A percentile compares a stretch with the other conserved stretches of the same genome.
Evolutionary conservation across 2,329 filamentous ascomycete species (phyloP).

Genomic region (Aspergillus tanneri): DNA sequence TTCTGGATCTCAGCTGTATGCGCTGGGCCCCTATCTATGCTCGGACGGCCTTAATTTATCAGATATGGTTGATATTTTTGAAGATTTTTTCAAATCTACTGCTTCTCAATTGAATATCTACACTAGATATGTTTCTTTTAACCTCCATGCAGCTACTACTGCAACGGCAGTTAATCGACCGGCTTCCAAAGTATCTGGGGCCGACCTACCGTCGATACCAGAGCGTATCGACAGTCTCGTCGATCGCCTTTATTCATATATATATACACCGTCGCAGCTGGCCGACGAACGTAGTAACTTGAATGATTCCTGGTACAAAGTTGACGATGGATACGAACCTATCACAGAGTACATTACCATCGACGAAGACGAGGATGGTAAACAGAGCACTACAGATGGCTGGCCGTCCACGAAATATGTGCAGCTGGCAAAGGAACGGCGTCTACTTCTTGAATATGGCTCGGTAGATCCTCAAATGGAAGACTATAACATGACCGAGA

Average conservation of each 20-base stretch:
- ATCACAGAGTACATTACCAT: slow-evolving; percentile 54
- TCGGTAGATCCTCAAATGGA: slow-evolving; percentile 57
- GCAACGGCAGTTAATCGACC: slow-evolving; percentile 43
- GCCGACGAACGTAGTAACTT: slow-evolving; percentile 55
- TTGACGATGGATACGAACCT: slow-evolving; percentile 45
- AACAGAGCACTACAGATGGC: slow-evolving; percentile 55
- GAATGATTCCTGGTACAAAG: slow-evolving; percentile 58
- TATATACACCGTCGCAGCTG: slow-evolving; percentile 57
- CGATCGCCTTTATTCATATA: slow-evolving; percentile 48
- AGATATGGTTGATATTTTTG: slow-evolving; percentile 51
- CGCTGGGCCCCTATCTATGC: slow-evolving; percentile 58
- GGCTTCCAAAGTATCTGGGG: slow-evolving; percentile 41
- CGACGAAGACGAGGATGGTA: slow-evolving; percentile 34
- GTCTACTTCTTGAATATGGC: slow-evolving; percentile 58
- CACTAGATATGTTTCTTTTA: slow-evolving; percentile 55
- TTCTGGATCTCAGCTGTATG: slow-evolving; percentile 36
- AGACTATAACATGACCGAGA: slow-evolving; percentile 52
- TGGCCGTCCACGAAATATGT: slow-evolving; percentile 64
- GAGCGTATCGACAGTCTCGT: slow-evolving; percentile 52
- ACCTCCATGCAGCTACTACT: slow-evolving; percentile 58
- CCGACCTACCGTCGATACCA: slow-evolving; percentile 45
- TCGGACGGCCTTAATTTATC: slow-evolving; percentile 53
- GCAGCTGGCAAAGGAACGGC: slow-evolving; percentile 54
- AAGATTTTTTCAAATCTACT: slow-evolving; percentile 55
- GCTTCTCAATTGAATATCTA: slow-evolving; percentile 56